Conservation (phyloP, 208 protist genomes). For the Endotrypanum monterogeii region DNA sequence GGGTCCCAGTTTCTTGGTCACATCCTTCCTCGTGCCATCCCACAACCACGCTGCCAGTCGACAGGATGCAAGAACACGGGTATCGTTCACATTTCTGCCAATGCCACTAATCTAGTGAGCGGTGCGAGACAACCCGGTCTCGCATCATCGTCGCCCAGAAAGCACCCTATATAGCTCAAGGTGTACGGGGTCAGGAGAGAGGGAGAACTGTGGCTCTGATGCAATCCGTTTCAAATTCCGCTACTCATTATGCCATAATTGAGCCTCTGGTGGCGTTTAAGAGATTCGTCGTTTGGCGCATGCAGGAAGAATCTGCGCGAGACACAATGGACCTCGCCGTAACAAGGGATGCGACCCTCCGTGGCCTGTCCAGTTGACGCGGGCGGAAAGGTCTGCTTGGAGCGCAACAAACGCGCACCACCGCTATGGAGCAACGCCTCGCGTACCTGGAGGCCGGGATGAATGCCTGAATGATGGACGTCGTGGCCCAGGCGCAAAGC, state of each 20-base stretch:
- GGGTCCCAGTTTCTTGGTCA: background rate
- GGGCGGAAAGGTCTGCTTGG: constrained; percentile 17
- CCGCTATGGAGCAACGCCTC: constrained; percentile 30
- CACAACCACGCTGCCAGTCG: background rate
- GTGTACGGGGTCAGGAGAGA: background rate
- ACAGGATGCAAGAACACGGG: background rate
- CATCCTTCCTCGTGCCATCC: background rate
- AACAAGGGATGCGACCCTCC: background rate
- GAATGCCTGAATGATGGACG: constrained; percentile 42
- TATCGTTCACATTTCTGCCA: background rate
- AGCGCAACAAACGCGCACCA: constrained; percentile 24
- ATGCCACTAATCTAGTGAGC: background rate
- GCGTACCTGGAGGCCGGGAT: constrained; percentile 39
- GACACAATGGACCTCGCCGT: background rate
- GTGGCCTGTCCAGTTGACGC: background rate
- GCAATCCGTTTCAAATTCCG: background rate
- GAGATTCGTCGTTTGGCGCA: constrained; percentile 42
- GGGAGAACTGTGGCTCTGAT: background rate
- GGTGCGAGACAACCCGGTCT: background rate
- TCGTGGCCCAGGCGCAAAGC: constrained; percentile 29
- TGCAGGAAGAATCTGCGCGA: constrained; percentile 20
- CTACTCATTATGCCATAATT: constrained; percentile 7
- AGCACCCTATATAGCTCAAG: background rate
- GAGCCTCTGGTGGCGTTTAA: constrained; percentile 38
- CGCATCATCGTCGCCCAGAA: constrained; percentile 6